Conservation (phyloP, 1,139 yeast genomes). For the Taiozyma onychis region DNA sequence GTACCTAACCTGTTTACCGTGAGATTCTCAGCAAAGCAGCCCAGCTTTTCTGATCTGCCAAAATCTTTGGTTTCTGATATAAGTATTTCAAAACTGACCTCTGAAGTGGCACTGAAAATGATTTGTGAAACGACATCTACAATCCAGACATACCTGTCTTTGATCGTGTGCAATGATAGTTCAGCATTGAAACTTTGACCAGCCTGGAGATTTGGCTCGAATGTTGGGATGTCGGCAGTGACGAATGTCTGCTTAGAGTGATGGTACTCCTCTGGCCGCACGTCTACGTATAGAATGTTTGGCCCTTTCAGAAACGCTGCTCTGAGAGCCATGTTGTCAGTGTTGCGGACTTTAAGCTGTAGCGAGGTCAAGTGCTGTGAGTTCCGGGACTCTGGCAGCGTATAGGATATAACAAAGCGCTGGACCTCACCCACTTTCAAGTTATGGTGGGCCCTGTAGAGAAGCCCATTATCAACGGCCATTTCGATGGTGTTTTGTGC, state of each 20-base stretch:
- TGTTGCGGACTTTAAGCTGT: slow-evolving; percentile 68
- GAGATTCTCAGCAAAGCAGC: slow-evolving; percentile 25
- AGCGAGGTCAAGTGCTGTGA: slow-evolving; percentile 25
- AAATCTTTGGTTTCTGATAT: slow-evolving; percentile 46
- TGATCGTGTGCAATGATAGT: slow-evolving; percentile 38
- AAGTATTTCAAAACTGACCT: slow-evolving; percentile 62
- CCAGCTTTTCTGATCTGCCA: slow-evolving; percentile 14
- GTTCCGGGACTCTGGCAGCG: neutral
- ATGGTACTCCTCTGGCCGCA: slow-evolving; percentile 59
- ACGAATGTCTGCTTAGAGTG: slow-evolving; percentile 49
- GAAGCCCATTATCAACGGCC: neutral
- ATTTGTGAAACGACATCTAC: slow-evolving; percentile 86
- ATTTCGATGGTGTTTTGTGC: neutral
- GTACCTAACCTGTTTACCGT: slow-evolving; percentile 55
- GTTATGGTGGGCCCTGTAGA: neutral
- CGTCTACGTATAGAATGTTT: slow-evolving; percentile 79
- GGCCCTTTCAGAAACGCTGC: slow-evolving; percentile 94
- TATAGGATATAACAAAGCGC: neutral
- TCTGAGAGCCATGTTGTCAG: slow-evolving; percentile 66
- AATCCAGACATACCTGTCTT: slow-evolving; percentile 59
- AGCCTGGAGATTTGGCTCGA: slow-evolving; percentile 70
- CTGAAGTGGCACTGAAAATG: slow-evolving; percentile 65
- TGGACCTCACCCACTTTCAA: neutral
- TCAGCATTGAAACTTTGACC: slow-evolving; percentile 56
- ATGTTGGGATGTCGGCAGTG: slow-evolving; percentile 71